Evolutionary conservation across 805 yeast species (phyloP).

Genomic region (Cyberlindnera samutprakarnensis): DNA sequence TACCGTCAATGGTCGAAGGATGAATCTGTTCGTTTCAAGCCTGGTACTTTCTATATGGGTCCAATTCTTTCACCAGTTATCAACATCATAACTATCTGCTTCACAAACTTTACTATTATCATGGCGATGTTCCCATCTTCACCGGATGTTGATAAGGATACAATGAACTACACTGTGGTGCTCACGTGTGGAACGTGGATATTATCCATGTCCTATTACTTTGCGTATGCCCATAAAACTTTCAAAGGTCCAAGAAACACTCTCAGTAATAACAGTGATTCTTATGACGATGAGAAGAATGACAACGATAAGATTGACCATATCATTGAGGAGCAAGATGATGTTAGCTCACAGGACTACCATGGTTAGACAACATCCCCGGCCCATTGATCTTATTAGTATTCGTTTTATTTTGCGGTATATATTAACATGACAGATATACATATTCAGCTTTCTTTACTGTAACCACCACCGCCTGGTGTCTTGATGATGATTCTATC

Average conservation of each 20-base stretch:
- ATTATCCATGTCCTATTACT: conserved; percentile 44
- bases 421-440: no score
- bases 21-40: conserved; percentile 32
- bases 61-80: conserved; percentile 30
- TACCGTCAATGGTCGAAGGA: conserved; percentile 29
- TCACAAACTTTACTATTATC: conserved; percentile 43
- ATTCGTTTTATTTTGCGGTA: neutral
- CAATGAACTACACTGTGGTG: conserved; percentile 67
- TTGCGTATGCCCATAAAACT: conserved; percentile 41
- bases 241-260: conserved; percentile 46
- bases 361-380: no score
- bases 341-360: conserved; percentile 1
- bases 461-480: conserved; percentile 88
- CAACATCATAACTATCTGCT: conserved; percentile 38
- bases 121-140: conserved; percentile 53
- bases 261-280: neutral
- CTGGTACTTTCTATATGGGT: conserved; percentile 63
- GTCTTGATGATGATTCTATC: conserved; percentile 63
- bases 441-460: conserved; percentile 21
- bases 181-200: conserved; percentile 57
- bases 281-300: neutral
- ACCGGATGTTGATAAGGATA: conserved; percentile 26
- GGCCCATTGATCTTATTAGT: neutral
- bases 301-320: conserved; percentile 3
- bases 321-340: neutral